Evolutionary conservation across 192 early-diverging fungal genomes (phyloP).

Genomic region (Coemansia sp.): DNA sequence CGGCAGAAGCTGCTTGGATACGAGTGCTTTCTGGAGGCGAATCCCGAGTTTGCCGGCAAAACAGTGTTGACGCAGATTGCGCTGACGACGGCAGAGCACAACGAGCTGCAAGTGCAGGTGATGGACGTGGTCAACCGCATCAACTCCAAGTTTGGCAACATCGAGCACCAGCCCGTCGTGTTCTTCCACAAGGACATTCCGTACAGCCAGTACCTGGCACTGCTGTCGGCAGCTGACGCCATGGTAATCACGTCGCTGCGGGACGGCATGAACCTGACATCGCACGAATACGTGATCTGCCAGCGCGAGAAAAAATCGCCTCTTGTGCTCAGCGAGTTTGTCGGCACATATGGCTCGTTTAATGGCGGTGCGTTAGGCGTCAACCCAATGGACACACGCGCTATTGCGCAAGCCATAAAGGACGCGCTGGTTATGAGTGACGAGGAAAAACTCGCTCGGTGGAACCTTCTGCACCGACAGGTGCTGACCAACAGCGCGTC

Average conservation of each 20-base stretch:
- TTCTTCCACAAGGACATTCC: constrained; percentile 91
- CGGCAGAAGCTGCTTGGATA: constrained; percentile 92
- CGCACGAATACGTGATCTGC: constrained; percentile 91
- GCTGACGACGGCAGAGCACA: constrained; percentile 85
- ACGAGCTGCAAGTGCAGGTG: constrained; percentile 83
- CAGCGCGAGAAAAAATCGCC: constrained; percentile 80
- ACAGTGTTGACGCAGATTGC: constrained; percentile 95
- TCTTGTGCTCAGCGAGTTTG: constrained; percentile 94
- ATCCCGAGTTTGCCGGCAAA: constrained; percentile 90
- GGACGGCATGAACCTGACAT: constrained; percentile 97
- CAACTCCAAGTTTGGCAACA: constrained; percentile 86
- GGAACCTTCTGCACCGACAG: constrained; percentile 71
- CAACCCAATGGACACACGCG: constrained; percentile 96
- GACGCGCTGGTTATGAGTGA: constrained; percentile 79
- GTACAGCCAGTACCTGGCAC: constrained; percentile 84
- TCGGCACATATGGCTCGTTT: constrained; percentile 90
- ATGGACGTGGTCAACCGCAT: constrained; percentile 89
- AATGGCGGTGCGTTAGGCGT: constrained; percentile 80
- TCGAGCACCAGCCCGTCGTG: constrained; percentile 88
- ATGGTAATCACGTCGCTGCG: constrained; percentile 88
- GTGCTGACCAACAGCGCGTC: constrained; percentile 69
- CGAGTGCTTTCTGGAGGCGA: constrained; percentile 80
- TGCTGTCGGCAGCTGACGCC: constrained; percentile 83
- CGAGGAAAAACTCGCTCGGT: constrained; percentile 74
- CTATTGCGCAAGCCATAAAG: constrained; percentile 86